Evolutionary conservation across 768 basidiomycete genomes (phyloP), one percentile per base, ranked within the genome.

Genomic region (Trametes cubensis): DNA sequence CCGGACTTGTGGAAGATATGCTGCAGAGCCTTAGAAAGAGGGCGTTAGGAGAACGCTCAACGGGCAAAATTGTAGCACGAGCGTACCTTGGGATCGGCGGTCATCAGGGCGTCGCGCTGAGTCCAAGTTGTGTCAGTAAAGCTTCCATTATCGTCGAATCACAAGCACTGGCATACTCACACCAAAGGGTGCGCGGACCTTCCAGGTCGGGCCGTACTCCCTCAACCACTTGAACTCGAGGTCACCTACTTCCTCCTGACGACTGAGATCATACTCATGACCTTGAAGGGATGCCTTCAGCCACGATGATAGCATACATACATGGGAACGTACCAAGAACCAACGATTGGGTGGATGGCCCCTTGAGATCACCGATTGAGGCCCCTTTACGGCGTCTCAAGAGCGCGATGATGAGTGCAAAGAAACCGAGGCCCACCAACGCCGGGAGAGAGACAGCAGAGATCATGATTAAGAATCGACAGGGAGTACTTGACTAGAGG

Each of bases 1-100:
- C 66, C 66, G 1, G 71, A 66, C 18, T 65, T 65, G 13, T 73
- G 67, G 14, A 64, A 64, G 11, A 70, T 66, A 40, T 69, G 66
- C 23, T 72, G 72, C 34, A 72, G 34, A 0, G 69, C 71, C 59
- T 72, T 4, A n/a, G n/a, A n/a, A n/a, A 1, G 21, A 23, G 11
- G 14, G 4, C 7, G 4, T 13, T 6, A 40, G 8, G 4, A 56
- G 59, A 26, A 51, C 48, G 1, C 48, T 53, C 40, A 7, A 25
- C n/a, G 17, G 41, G 50, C 44, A 18, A 26, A 6, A 20, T n/a
- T 21, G 44, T 52, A 4, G 18, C 15, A 25, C 6, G 28, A 10
- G 26, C 44, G 15, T 28, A 65, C 41, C 63, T 54, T 60, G 6
- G 45, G 57, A 20, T 66, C 60, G 15, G 64, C 60, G 3, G 54